Percentiles rank a stretch among this genome's conserved stretches.
Conservation (phyloP, 2,329 filamentous ascomycete species). For the Cladosporium austrohemisphaericum region DNA sequence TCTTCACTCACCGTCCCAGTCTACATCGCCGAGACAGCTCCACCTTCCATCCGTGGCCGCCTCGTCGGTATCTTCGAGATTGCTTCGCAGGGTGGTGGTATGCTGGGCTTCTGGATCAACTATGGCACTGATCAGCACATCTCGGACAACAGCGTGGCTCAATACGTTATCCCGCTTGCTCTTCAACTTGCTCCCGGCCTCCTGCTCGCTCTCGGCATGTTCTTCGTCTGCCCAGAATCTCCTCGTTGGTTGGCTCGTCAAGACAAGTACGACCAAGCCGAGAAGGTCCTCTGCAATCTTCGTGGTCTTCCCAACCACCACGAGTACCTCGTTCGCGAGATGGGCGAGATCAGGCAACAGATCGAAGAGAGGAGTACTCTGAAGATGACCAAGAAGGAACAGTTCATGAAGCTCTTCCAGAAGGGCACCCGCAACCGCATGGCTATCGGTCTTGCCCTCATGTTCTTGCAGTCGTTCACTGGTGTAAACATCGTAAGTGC, state of each 20-base stretch:
- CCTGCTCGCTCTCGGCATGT: constrained; percentile 35
- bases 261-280: constrained; percentile 36
- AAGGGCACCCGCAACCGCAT: constrained; percentile 39
- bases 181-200: constrained; percentile 42
- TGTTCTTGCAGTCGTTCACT: constrained; percentile 37
- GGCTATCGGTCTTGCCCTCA: constrained; percentile 37
- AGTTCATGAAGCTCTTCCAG: constrained; percentile 43
- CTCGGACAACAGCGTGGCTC: constrained; percentile 46
- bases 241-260: constrained; percentile 25
- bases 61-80: constrained; percentile 66
- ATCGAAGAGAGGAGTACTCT: constrained; percentile 49
- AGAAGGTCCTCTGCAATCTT: constrained; percentile 41
- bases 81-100: constrained; percentile 60
- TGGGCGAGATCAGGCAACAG: constrained; percentile 45
- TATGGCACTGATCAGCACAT: constrained; percentile 41
- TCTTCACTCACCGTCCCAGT: constrained; percentile 90
- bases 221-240: constrained; percentile 33
- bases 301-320: constrained; percentile 44
- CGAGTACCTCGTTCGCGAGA: constrained; percentile 46
- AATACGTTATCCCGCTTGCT: constrained; percentile 62
- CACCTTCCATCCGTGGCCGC: constrained; percentile 62
- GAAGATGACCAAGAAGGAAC: constrained; percentile 61
- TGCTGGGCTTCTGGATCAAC: constrained; percentile 44
- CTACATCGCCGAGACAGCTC: constrained; percentile 89
- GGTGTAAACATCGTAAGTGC: constrained; percentile 33